These are phyloP conservation scores for Solanum hybrid DNA, from an alignment of 305 asterid genomes.

Conservation along the genomic window DNA sequence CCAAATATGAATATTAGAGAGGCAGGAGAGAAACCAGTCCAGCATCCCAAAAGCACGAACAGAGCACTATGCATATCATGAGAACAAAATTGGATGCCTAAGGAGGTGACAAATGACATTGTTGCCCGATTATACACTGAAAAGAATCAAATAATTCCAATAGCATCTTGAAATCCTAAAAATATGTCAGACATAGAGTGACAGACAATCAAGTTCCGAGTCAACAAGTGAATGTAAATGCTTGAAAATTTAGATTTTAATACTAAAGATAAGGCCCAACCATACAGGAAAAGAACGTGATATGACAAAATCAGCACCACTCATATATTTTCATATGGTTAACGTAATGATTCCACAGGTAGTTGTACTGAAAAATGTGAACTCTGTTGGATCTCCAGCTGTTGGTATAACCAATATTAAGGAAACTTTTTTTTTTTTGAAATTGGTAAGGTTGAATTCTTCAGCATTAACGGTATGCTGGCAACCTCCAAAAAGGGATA, in stretches of 20 bases:
- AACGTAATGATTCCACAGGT: background rate
- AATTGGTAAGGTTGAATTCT: background rate
- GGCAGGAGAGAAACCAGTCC: background rate
- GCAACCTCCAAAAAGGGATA: background rate
- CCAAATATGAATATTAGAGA: background rate
- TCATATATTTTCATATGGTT: background rate
- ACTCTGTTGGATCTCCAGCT: background rate
- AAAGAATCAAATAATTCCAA: background rate
- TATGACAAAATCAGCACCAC: background rate
- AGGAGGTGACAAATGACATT: background rate
- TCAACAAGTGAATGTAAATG: background rate
- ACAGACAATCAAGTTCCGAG: background rate
- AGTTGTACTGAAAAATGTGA: background rate
- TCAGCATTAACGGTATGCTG: background rate
- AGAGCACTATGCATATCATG: background rate
- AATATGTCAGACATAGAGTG: background rate
- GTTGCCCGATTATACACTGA: background rate
- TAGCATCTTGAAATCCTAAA: slow-evolving; percentile 2
- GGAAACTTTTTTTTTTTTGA: background rate
- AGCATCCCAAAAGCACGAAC: background rate
- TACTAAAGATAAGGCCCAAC: background rate
- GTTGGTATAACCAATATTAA: background rate
- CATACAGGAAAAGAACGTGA: background rate
- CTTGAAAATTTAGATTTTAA: background rate
- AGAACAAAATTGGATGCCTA: background rate